Conservation (phyloP, 306 rosid species). For the Sesbania bispinosa region DNA sequence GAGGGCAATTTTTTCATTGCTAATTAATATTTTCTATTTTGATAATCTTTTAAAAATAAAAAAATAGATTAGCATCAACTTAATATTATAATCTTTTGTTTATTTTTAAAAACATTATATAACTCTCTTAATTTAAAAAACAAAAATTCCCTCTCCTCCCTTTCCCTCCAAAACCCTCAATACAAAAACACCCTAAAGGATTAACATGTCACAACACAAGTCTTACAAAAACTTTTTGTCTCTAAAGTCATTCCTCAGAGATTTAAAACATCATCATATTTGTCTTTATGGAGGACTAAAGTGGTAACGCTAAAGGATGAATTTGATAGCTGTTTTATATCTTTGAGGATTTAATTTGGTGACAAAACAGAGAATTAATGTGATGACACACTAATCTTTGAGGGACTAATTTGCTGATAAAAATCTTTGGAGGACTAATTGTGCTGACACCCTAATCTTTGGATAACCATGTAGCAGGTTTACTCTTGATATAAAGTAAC, state of each 20-base stretch:
- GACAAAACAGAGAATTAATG: neutral
- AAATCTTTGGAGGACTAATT: neutral
- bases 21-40: no score
- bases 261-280: neutral
- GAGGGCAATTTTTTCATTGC: no score
- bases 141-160: no score
- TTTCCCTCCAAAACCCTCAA: no score
- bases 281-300: neutral
- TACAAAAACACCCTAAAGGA: no score
- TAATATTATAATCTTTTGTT: no score
- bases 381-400: no score
- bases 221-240: neutral
- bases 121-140: no score
- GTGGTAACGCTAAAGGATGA: neutral
- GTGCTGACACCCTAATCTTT: neutral
- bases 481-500: neutral
- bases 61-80: no score
- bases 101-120: no score
- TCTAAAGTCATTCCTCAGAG: neutral
- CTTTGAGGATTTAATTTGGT: neutral
- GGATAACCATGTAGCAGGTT: neutral
- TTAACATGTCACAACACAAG: neutral
- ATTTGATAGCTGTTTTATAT: neutral
- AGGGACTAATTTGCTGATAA: neutral
- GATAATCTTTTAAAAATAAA: no score